Conservation (phyloP, 2,329 filamentous ascomycete genomes). For the Claviceps cyperi region DNA sequence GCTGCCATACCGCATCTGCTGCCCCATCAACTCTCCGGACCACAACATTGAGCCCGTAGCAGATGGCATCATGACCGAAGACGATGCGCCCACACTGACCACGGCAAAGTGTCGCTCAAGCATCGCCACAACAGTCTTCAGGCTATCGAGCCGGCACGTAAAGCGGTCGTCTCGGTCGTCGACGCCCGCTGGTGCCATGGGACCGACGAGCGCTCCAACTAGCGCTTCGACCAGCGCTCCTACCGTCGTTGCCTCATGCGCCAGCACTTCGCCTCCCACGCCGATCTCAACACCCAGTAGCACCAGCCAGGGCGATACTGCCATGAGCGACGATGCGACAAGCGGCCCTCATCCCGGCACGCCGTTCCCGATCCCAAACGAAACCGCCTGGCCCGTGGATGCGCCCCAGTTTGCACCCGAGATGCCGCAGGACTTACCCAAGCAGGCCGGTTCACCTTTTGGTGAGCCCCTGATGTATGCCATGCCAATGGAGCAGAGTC, state of each 20-base stretch:
- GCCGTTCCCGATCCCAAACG: constrained; percentile 25
- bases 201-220: constrained; percentile 4
- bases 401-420: constrained; percentile 26
- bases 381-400: constrained; percentile 22
- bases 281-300: not conserved
- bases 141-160: constrained; percentile 19
- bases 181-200: constrained; percentile 16
- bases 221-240: constrained; percentile 1
- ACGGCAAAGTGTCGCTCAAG: constrained; percentile 15
- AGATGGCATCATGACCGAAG: constrained; percentile 16
- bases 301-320: constrained; percentile 10
- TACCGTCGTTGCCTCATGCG: not conserved
- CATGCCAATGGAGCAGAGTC: constrained; percentile 17
- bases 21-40: constrained; percentile 19
- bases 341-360: constrained; percentile 26
- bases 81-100: constrained; percentile 14
- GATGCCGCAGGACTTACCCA: constrained; percentile 12
- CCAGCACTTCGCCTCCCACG: not conserved
- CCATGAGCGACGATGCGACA: constrained; percentile 21
- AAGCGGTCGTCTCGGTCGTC: constrained; percentile 22
- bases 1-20: constrained; percentile 22
- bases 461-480: constrained; percentile 17
- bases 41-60: constrained; percentile 10
- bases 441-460: constrained; percentile 19
- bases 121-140: constrained; percentile 17